Conservation (phyloP, 176 grass and related monocot genomes). For the Carex kokanica region DNA sequence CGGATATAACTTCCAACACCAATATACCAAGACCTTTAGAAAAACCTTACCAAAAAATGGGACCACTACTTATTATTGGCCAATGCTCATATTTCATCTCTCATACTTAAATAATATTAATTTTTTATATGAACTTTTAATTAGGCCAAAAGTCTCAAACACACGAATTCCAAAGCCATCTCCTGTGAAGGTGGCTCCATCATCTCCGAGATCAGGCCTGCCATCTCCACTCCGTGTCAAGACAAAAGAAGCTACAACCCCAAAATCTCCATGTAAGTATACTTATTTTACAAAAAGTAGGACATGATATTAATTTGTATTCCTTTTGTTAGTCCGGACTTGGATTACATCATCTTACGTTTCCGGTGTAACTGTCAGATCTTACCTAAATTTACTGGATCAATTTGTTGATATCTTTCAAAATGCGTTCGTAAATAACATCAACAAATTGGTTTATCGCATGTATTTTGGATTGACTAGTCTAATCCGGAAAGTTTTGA, state of each 20-base stretch:
- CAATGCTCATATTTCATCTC: not conserved
- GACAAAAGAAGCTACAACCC: slow-evolving; percentile 52
- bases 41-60: not conserved
- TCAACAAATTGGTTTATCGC: not conserved
- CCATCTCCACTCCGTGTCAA: slow-evolving; percentile 46
- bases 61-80: not conserved
- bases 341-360: not conserved
- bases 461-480: not conserved
- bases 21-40: not conserved
- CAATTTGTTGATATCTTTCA: not conserved
- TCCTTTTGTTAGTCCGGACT: not conserved
- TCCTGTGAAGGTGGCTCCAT: slow-evolving; percentile 36
- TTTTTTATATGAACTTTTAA: not conserved
- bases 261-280: slow-evolving; percentile 64
- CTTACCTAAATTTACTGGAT: not conserved
- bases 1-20: not conserved
- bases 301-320: not conserved
- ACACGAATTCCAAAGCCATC: slow-evolving; percentile 47
- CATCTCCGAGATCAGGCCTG: not conserved
- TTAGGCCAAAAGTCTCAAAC: slow-evolving; percentile 41
- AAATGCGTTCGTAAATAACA: not conserved
- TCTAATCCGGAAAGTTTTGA: not conserved
- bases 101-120: not conserved
- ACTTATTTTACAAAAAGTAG: not conserved
- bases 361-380: not conserved